These are phyloP conservation scores for Tetragonia tetragonoides DNA, from an alignment of 148 eudicot species.

Conservation along the genomic window DNA sequence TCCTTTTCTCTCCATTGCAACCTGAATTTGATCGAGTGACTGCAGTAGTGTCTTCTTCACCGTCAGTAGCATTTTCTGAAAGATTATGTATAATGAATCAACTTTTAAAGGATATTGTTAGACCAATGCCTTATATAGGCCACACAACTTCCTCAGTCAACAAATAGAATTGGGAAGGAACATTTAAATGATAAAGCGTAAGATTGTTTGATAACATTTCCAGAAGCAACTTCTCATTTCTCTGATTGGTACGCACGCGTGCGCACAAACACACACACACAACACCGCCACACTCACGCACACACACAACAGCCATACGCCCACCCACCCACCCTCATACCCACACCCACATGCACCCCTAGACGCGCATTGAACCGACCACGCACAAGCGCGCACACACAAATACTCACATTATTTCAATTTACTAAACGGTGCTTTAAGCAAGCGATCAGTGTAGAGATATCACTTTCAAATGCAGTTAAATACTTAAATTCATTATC, in stretches of 20 bases:
- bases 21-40: background rate
- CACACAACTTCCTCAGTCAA: background rate
- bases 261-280: no score
- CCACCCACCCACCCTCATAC: no score
- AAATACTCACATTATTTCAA: no score
- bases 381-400: no score
- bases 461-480: no score
- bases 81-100: background rate
- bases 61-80: conserved; percentile 10
- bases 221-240: background rate
- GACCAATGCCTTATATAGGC: background rate
- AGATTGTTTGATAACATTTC: background rate
- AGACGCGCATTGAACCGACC: no score
- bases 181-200: background rate
- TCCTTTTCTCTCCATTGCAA: background rate
- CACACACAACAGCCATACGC: no score
- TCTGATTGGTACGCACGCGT: background rate
- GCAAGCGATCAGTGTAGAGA: no score
- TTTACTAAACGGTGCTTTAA: no score
- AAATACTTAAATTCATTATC: no score
- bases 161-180: background rate
- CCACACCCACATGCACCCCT: no score
- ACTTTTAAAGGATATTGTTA: background rate
- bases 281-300: no score
- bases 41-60: background rate